These are phyloP conservation scores for Penstemon davidsonii DNA, from an alignment of 257 asterid species.

Conservation along the genomic window DNA sequence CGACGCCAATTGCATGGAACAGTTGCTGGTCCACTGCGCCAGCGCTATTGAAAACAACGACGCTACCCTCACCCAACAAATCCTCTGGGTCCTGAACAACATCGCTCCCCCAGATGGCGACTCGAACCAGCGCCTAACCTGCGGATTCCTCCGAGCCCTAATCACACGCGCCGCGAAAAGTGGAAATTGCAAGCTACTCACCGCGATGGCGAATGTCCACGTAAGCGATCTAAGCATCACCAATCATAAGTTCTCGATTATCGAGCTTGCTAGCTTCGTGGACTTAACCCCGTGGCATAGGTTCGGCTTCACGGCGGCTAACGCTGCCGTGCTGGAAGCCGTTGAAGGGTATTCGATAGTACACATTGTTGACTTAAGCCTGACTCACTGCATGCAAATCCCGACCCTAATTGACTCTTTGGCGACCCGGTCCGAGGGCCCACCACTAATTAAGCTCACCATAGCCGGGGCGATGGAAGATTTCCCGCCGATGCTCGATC, in stretches of 20 bases:
- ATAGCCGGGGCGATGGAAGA: constrained; percentile 66
- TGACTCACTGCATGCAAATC: constrained; percentile 94
- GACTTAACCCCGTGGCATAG: constrained; percentile 97
- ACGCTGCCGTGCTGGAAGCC: constrained; percentile 77
- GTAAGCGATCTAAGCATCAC: constrained; percentile 31
- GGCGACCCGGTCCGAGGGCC: constrained; percentile 54
- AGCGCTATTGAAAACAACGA: constrained; percentile 83
- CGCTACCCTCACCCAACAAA: constrained; percentile 89
- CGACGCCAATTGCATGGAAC: constrained; percentile 93
- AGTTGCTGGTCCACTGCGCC: constrained; percentile 80
- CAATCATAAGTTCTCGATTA: constrained; percentile 68
- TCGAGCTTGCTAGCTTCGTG: constrained; percentile 80
- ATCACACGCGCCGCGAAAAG: constrained; percentile 69
- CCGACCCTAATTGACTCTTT: constrained; percentile 83
- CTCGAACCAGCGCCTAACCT: constrained; percentile 84
- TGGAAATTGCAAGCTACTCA: constrained; percentile 65
- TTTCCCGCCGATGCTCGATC: constrained; percentile 74
- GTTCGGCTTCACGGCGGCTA: constrained; percentile 92
- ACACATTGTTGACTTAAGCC: constrained; percentile 79
- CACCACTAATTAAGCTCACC: constrained; percentile 70
- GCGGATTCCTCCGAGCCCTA: constrained; percentile 91
- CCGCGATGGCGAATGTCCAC: constrained; percentile 52
- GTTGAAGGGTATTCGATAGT: constrained; percentile 58
- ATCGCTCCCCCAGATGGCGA: constrained; percentile 96
- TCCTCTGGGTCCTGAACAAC: constrained; percentile 93